These are phyloP conservation scores for Suillus americanus DNA, from an alignment of 768 basidiomycete species.

Conservation along the genomic window DNA sequence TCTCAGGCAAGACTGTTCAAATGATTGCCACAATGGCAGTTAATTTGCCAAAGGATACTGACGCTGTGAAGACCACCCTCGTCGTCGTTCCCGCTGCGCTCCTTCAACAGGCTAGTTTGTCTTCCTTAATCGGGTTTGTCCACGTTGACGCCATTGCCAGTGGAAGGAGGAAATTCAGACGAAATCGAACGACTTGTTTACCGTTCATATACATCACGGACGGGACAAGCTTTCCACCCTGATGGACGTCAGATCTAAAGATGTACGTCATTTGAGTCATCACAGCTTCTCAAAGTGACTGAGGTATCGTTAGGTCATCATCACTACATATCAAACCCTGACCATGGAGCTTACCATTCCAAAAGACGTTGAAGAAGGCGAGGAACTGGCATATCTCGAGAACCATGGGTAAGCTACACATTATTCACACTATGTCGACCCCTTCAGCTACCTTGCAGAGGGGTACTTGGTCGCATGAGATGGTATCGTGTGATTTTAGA, in stretches of 20 bases:
- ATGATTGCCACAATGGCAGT: constrained; percentile 78
- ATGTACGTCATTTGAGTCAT: constrained; percentile 36
- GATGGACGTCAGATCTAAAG: constrained; percentile 49
- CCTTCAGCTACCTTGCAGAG: constrained; percentile 34
- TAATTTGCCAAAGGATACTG: constrained; percentile 53
- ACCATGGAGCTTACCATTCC: constrained; percentile 57
- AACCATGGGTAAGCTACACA: constrained; percentile 45
- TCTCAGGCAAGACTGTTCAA: constrained; percentile 67
- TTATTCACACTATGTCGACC: not conserved
- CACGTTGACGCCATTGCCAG: constrained; percentile 29
- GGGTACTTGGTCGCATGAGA: constrained; percentile 56
- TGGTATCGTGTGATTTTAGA: constrained; percentile 77
- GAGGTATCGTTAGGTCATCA: constrained; percentile 48
- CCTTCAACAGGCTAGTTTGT: constrained; percentile 54
- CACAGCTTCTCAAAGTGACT: not conserved
- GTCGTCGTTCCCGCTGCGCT: constrained; percentile 78
- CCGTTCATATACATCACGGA: constrained; percentile 71
- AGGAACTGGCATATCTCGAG: constrained; percentile 48
- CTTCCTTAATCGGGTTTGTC: not conserved
- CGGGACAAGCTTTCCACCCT: constrained; percentile 60
- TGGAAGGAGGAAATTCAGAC: constrained; percentile 74
- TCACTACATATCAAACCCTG: constrained; percentile 81
- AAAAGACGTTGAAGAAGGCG: constrained; percentile 42
- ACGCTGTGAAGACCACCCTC: constrained; percentile 56
- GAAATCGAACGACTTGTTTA: constrained; percentile 63